Evolutionary conservation across 1,284 basidiomycete species (phyloP).

Genomic region (Leucoagaricus sp.): DNA sequence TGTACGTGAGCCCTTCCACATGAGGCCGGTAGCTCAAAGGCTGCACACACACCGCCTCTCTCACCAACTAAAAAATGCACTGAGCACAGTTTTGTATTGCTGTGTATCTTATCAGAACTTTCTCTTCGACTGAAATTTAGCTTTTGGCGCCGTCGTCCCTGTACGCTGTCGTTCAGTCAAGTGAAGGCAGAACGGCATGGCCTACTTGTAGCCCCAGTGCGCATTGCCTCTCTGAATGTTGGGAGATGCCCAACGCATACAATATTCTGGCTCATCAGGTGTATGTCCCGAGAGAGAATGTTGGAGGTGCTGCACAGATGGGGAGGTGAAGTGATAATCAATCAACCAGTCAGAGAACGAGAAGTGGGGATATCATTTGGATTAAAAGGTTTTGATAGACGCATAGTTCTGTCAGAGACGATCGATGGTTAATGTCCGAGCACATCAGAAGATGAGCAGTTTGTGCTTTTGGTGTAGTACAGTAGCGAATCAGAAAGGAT

Average conservation of each 20-base stretch:
- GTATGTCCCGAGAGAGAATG: conserved; percentile 2
- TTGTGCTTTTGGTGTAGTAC: no score
- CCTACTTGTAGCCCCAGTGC: neutral
- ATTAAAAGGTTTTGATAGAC: no score
- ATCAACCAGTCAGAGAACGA: no score
- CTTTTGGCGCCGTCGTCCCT: neutral
- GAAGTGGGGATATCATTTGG: no score
- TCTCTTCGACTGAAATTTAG: no score
- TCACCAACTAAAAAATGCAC: neutral
- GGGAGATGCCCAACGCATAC: neutral
- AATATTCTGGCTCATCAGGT: conserved; percentile 3
- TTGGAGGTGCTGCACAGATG: conserved; percentile 6
- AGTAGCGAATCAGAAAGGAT: neutral
- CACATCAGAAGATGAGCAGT: no score
- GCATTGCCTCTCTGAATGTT: neutral
- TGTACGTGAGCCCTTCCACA: neutral
- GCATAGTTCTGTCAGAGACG: no score
- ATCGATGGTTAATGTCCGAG: no score
- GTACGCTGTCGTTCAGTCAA: no score
- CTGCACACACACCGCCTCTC: neutral
- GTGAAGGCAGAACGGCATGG: neutral
- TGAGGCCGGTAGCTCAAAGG: neutral
- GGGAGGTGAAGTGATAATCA: neutral
- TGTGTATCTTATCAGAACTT: no score
- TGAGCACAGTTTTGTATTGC: no score